Conservation (phyloP, 257 asterid genomes). For the Ehretia macrophylla region DNA sequence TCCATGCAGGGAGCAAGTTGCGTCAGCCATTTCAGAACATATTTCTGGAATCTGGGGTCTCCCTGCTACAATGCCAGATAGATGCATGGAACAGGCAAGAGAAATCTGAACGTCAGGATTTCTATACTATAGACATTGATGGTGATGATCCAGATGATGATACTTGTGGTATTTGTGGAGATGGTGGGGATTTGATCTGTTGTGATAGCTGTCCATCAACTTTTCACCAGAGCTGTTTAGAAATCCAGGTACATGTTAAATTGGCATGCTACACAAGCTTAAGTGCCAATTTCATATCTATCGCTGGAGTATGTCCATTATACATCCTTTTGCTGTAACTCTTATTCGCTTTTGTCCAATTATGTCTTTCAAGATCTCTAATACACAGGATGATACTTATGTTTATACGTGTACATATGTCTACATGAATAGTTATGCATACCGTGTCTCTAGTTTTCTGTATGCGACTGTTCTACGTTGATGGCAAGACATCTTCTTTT, state of each 20-base stretch:
- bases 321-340: no score
- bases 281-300: no score
- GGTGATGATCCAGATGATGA: slow-evolving; percentile 96
- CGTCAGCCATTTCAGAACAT: slow-evolving; percentile 90
- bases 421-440: no score
- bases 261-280: not conserved
- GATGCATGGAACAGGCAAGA: slow-evolving; percentile 93
- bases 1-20: slow-evolving; percentile 92
- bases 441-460: no score
- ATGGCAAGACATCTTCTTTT: no score
- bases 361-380: no score
- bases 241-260: slow-evolving; percentile 49
- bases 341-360: no score
- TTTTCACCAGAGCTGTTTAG: slow-evolving; percentile 87
- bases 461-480: no score
- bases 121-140: slow-evolving; percentile 48
- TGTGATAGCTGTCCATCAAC: slow-evolving; percentile 99
- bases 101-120: slow-evolving; percentile 52
- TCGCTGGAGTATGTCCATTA: no score
- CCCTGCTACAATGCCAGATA: slow-evolving; percentile 81
- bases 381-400: no score
- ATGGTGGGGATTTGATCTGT: slow-evolving; percentile 96
- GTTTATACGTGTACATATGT: no score
- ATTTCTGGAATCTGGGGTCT: slow-evolving; percentile 70
- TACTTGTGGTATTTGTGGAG: slow-evolving; percentile 89